Base-by-base conservation (phyloP, 352 stramenopile genomes). In the Pythium sp. region DNA sequence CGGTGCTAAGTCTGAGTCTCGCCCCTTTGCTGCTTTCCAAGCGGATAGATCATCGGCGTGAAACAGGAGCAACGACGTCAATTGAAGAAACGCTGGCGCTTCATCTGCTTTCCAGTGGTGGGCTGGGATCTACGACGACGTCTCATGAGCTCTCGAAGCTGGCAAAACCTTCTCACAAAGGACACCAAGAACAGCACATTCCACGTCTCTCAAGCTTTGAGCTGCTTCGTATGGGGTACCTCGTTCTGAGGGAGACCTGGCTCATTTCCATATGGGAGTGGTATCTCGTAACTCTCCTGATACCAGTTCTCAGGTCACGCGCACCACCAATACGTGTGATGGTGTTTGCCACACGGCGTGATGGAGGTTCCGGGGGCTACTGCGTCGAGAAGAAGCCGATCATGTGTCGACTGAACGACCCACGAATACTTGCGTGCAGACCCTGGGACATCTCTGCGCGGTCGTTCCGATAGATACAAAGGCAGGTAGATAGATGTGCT, bases 131-230 rank as follows among this genome's bases (percentile, higher is more conserved):
- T 20, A 22, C 14, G 24, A 41, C 12, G 24, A 14, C 11, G 11
- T 41, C 5, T 7, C 1, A 5, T 11, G 12, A 11, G 12, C 9
- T 2, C 22, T 24, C 2, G 5, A 41, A 24, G 22, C 15, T 20
- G 18, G 8, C n/a, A 12, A 63, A 1, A 6, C 9, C 24, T 14
- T 18, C 20, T 5, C 8, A 63, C 14, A 9, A 41, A 41, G 54
- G 22, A 41, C 11, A 15, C 8, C 1, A 24, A 3, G 5, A 7
- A 26, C 12, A 15, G 15, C 5, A 22, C 5, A 14, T 24, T 30
- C 8, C 18, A 15, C 0, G 70, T 11, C 22, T 77, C 7, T 66
- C 67, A 18, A 69, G 51, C 38, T 79, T 75, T 58, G 72, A 81
- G 41, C 36, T 81, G 32, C 22, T 74, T 47, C 69, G 66, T 7